Evolutionary conservation across 1,284 basidiomycete species (phyloP).

Genomic region (Tylopilus microsporus): DNA sequence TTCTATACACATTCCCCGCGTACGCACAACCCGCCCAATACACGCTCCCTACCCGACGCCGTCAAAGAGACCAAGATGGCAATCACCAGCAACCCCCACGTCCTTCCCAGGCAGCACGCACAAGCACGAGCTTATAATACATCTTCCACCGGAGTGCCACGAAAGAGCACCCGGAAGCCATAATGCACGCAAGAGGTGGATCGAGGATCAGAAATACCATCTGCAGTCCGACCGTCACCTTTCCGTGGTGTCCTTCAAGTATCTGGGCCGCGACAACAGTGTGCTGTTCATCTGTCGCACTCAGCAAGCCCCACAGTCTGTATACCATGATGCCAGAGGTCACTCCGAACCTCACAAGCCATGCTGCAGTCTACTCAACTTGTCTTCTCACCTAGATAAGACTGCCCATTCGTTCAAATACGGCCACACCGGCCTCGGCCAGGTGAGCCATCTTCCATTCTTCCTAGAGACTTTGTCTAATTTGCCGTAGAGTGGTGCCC

Average conservation of each 20-base stretch:
- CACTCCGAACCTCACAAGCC: background rate
- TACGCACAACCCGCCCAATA: slow-evolving; percentile 14
- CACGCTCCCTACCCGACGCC: background rate
- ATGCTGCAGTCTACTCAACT: background rate
- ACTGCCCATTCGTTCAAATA: background rate
- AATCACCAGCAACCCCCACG: background rate
- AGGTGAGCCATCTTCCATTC: slow-evolving; percentile 8
- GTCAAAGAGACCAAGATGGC: slow-evolving; percentile 2
- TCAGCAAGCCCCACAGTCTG: background rate
- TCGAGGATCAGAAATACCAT: slow-evolving; percentile 10
- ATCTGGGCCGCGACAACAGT: slow-evolving; percentile 4
- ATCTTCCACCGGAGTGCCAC: slow-evolving; percentile 21
- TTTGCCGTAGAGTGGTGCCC: slow-evolving; percentile 11
- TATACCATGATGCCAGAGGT: slow-evolving; percentile 9
- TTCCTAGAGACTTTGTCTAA: slow-evolving; percentile 6
- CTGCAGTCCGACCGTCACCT: slow-evolving; percentile 7
- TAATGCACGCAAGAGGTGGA: slow-evolving; percentile 14
- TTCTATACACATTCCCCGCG: slow-evolving; percentile 28
- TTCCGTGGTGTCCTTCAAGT: slow-evolving; percentile 9
- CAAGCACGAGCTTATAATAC: slow-evolving; percentile 7
- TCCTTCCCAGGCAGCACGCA: background rate
- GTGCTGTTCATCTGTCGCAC: slow-evolving; percentile 13
- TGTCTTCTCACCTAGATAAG: background rate
- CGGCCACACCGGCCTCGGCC: background rate
- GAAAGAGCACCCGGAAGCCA: slow-evolving; percentile 12